These are phyloP conservation scores for Zygosaccharomyces pseudorouxii DNA, from an alignment of 805 yeast species.

Conservation along the genomic window DNA sequence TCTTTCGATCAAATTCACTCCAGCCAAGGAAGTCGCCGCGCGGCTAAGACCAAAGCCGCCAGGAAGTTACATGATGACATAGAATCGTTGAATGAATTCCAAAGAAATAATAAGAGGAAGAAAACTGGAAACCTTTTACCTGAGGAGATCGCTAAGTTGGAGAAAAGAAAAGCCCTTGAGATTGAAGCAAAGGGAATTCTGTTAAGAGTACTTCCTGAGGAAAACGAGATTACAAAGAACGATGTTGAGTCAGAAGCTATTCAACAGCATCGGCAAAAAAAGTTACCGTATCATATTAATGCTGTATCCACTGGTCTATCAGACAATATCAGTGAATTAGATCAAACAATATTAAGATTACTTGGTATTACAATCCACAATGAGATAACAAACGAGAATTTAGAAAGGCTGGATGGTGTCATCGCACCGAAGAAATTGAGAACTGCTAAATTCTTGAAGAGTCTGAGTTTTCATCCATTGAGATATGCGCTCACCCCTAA, in stretches of 20 bases:
- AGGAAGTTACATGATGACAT: slow-evolving; percentile 62
- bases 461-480: slow-evolving; percentile 52
- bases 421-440: slow-evolving; percentile 80
- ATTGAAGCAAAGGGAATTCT: slow-evolving; percentile 18
- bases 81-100: slow-evolving; percentile 61
- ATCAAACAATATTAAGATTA: slow-evolving; percentile 40
- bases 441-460: slow-evolving; percentile 79
- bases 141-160: slow-evolving; percentile 36
- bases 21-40: slow-evolving; percentile 31
- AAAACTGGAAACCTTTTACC: slow-evolving; percentile 36
- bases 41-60: slow-evolving; percentile 68
- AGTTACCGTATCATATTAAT: slow-evolving; percentile 38
- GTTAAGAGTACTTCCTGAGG: slow-evolving; percentile 8
- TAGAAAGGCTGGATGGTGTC: slow-evolving; percentile 43
- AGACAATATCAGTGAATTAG: slow-evolving; percentile 41
- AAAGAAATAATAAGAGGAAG: slow-evolving; percentile 46
- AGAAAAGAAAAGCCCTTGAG: slow-evolving; percentile 31
- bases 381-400: slow-evolving; percentile 17
- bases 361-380: slow-evolving; percentile 53
- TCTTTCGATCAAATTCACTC: slow-evolving; percentile 25
- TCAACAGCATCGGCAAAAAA: slow-evolving; percentile 16
- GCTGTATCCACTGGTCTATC: slow-evolving; percentile 69
- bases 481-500: slow-evolving; percentile 51
- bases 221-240: slow-evolving; percentile 7
- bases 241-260: slow-evolving; percentile 7